Evolutionary conservation across 352 stramenopile species (phyloP).

Genomic region (Pythium guiyangense): DNA sequence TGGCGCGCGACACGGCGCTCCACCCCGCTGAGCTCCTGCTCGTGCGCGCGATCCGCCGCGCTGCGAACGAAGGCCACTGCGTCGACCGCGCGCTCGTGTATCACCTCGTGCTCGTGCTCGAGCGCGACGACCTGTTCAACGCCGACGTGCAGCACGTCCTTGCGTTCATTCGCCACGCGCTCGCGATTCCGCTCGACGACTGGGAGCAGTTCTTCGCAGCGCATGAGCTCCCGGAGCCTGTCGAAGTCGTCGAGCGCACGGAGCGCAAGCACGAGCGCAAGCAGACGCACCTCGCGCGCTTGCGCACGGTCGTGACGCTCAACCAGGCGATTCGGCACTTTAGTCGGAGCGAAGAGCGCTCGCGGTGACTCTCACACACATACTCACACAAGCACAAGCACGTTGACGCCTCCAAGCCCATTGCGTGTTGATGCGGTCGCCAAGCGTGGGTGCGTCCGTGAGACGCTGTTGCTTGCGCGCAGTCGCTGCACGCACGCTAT

Average conservation of each 20-base stretch:
- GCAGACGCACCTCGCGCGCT: conserved; percentile 18
- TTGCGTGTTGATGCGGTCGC: no score
- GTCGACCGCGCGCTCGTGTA: conserved; percentile 40
- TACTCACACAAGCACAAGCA: background rate
- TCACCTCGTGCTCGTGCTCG: conserved; percentile 34
- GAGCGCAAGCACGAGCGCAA: conserved; percentile 18
- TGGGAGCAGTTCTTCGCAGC: conserved; percentile 44
- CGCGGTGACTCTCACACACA: background rate
- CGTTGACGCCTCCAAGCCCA: no score
- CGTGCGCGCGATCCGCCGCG: conserved; percentile 38
- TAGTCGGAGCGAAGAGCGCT: conserved; percentile 4
- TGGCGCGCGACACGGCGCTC: conserved; percentile 29
- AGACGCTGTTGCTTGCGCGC: background rate
- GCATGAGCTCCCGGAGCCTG: conserved; percentile 26
- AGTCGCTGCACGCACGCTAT: background rate
- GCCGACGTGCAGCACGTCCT: conserved; percentile 48
- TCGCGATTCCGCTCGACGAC: conserved; percentile 26
- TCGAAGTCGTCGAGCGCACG: conserved; percentile 25
- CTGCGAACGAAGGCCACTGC: conserved; percentile 36
- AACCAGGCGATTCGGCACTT: conserved; percentile 27
- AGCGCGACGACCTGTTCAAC: conserved; percentile 39
- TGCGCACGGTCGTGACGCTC: conserved; percentile 26
- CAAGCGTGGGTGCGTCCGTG: no score
- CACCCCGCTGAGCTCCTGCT: conserved; percentile 57
- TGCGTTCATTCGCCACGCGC: conserved; percentile 30